Evolutionary conservation across 257 asterid species (phyloP).

Genomic region (Solanum bulbocastanum): DNA sequence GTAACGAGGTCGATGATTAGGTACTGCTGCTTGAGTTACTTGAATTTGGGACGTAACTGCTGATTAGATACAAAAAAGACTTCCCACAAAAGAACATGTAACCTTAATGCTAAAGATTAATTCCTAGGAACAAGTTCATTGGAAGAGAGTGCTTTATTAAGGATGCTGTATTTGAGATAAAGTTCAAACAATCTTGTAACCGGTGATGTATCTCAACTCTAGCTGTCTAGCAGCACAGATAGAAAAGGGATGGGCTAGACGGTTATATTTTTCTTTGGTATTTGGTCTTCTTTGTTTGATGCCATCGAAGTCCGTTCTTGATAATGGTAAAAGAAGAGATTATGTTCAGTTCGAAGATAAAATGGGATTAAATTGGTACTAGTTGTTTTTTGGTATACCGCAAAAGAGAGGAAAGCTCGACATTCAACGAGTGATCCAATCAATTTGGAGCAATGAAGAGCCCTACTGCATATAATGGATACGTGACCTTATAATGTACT

Average conservation of each 20-base stretch:
- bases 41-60: not conserved
- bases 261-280: not conserved
- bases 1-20: not conserved
- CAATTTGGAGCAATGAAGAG: not conserved
- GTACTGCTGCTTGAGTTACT: not conserved
- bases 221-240: not conserved
- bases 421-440: not conserved
- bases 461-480: not conserved
- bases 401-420: not conserved
- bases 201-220: not conserved
- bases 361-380: not conserved
- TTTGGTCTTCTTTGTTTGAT: not conserved
- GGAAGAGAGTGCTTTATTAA: not conserved
- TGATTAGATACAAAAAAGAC: not conserved
- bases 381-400: not conserved
- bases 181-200: not conserved
- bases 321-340: not conserved
- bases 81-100: not conserved
- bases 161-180: not conserved
- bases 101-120: not conserved
- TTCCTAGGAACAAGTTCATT: not conserved
- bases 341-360: not conserved
- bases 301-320: not conserved
- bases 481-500: not conserved
- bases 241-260: not conserved